Evolutionary conservation across 2,329 filamentous ascomycete genomes (phyloP).

Genomic region (Aspergillus sp.): DNA sequence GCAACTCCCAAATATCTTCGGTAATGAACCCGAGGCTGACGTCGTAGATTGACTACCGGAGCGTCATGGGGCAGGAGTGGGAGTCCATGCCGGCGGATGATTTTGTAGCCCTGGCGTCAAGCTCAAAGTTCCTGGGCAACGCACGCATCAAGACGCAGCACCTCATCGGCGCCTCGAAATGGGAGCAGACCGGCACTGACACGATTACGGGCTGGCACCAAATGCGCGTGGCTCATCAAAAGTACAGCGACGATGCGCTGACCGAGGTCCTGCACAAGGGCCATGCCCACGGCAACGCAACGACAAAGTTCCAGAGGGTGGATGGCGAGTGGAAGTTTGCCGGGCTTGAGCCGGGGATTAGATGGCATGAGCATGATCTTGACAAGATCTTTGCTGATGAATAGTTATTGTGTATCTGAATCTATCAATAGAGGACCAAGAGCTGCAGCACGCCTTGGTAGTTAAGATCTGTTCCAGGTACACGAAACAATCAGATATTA

Average conservation of each 20-base stretch:
- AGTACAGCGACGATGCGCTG: background rate
- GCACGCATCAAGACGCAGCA: background rate
- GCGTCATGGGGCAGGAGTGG: background rate
- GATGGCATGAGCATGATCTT: background rate
- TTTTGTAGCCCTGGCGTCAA: background rate
- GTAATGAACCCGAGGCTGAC: too few relatives aligned
- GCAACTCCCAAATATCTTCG: background rate
- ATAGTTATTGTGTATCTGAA: background rate
- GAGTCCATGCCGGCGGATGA: background rate
- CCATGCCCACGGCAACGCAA: background rate
- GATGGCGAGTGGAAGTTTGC: background rate
- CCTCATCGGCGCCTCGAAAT: background rate
- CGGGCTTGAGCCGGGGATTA: background rate
- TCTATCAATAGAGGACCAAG: too few relatives aligned
- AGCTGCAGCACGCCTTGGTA: too few relatives aligned
- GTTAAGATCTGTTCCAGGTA: too few relatives aligned
- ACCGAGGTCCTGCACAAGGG: background rate
- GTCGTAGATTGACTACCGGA: background rate
- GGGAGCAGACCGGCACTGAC: background rate
- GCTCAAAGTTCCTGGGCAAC: background rate
- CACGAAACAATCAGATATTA: too few relatives aligned
- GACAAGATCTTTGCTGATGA: background rate
- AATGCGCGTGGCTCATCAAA: background rate
- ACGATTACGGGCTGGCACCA: background rate
- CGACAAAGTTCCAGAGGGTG: background rate